Percentiles rank a stretch among this genome's conserved stretches.
Evolutionary conservation across 2,329 filamentous ascomycete genomes (phyloP).

Genomic region (Phialophora expanda): DNA sequence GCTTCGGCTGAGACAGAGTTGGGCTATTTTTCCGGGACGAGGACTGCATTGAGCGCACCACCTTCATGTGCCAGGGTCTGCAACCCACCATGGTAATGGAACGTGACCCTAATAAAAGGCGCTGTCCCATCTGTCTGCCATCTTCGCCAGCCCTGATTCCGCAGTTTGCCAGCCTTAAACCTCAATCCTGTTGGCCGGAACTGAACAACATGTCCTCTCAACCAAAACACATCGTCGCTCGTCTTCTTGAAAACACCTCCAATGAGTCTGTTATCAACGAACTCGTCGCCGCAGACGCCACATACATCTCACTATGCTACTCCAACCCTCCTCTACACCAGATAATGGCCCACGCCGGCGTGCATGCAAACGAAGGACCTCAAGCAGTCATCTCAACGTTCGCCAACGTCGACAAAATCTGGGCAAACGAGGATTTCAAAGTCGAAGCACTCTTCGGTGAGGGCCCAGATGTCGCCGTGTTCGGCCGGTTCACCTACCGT

Average conservation of each 20-base stretch:
- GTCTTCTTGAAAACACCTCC: slow-evolving; percentile 16
- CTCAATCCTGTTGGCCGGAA: background rate
- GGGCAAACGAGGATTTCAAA: slow-evolving; percentile 28
- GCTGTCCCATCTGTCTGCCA: background rate
- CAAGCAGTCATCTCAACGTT: slow-evolving; percentile 30
- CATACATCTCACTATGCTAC: slow-evolving; percentile 28
- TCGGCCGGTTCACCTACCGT: slow-evolving; percentile 29
- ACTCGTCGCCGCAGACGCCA: slow-evolving; percentile 29
- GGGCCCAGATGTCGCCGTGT: slow-evolving; percentile 31
- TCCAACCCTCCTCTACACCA: slow-evolving; percentile 21
- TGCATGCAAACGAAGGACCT: slow-evolving; percentile 20
- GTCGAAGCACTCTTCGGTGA: slow-evolving; percentile 23
- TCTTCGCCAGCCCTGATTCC: background rate
- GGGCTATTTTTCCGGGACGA: background rate
- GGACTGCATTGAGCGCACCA: background rate
- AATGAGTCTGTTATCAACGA: slow-evolving; percentile 12
- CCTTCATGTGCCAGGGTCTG: background rate
- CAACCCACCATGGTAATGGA: background rate
- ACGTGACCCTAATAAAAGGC: background rate
- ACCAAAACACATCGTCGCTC: slow-evolving; percentile 10
- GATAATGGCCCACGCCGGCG: slow-evolving; percentile 30
- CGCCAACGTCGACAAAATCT: slow-evolving; percentile 23
- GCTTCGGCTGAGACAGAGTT: background rate
- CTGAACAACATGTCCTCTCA: background rate
- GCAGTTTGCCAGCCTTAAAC: background rate